Evolutionary conservation across 1,139 yeast genomes (phyloP), one percentile per base, ranked within the genome.

Genomic region (Sugiyamaella novakii): DNA sequence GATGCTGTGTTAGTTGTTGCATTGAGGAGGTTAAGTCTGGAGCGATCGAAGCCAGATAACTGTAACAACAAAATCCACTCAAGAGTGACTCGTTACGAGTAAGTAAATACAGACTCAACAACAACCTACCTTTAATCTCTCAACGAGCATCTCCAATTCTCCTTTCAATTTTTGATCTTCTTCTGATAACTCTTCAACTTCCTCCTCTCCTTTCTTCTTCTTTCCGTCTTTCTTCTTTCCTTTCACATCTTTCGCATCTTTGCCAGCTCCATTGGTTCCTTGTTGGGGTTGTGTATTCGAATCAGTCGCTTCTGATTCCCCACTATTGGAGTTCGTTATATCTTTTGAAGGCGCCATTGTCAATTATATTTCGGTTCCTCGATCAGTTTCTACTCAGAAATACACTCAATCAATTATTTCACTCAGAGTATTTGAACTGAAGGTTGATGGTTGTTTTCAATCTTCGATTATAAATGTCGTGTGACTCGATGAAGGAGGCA

Each of bases 111-210:
- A n/a, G n/a, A n/a, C n/a, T n/a, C n/a, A n/a, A n/a, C n/a, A n/a
- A n/a, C n/a, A 14, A 35, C 55, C 18, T 45, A 61, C 62, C 58
- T 72, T 72, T 56, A 92, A 74, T 50, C 89, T 78, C 67, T 88
- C 95, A 10, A 89, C 98, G 42, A 92, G 76, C 75, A 82, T 72
- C 61, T 92, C 98, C 63, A 94, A 79, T 64, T 89, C 96, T 53
- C 79, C 82, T 65, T 92, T 92, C 60, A 94, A 77, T 66, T 84
- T 87, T 61, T 83, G 85, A 69, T 94, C 99, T 68, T 92, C 98
- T 68, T 91, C 98, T 36, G 91, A 84, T 54, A 92, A 76, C 65
- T 91, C 97, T 65, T 89, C 96, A 63, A 83, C 80, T 57, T 73
- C 67, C 52, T 70, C 60, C 50, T 69, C 62, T 47, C 74, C 71